Conservation (phyloP, 2,329 filamentous ascomycete genomes). For the Aureobasidium sp. region DNA sequence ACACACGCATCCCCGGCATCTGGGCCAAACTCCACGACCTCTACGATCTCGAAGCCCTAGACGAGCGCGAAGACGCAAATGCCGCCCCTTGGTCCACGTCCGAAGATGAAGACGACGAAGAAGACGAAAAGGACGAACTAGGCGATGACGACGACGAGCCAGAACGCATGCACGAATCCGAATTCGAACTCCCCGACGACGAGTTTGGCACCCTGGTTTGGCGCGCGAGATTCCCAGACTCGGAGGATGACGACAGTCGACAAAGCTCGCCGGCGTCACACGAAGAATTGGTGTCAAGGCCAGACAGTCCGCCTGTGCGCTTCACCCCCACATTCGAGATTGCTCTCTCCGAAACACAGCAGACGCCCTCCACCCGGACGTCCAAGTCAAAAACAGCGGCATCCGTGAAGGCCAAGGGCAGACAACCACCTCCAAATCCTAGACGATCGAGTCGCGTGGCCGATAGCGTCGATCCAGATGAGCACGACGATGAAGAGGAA, state of each 20-base stretch:
- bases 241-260: conserved; percentile 18
- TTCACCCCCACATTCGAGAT: conserved; percentile 27
- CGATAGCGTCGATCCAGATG: conserved; percentile 14
- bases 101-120: conserved; percentile 36
- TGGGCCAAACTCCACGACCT: conserved; percentile 79
- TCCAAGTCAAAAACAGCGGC: not conserved
- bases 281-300: conserved; percentile 26
- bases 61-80: conserved; percentile 68
- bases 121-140: conserved; percentile 34
- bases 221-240: conserved; percentile 29
- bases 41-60: conserved; percentile 79
- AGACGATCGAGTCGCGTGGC: conserved; percentile 15
- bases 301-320: conserved; percentile 26
- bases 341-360: not conserved
- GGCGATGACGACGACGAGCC: conserved; percentile 34
- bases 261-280: conserved; percentile 21
- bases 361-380: not conserved
- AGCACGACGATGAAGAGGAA: conserved; percentile 10
- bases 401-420: not conserved
- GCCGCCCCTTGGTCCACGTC: conserved; percentile 43
- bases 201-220: conserved; percentile 39
- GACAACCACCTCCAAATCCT: not conserved
- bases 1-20: conserved; percentile 85
- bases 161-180: conserved; percentile 19
- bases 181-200: conserved; percentile 39